These are phyloP conservation scores for Pseudophaeomoniella oleicola DNA, from an alignment of 2,329 filamentous ascomycete genomes.

Conservation along the genomic window DNA sequence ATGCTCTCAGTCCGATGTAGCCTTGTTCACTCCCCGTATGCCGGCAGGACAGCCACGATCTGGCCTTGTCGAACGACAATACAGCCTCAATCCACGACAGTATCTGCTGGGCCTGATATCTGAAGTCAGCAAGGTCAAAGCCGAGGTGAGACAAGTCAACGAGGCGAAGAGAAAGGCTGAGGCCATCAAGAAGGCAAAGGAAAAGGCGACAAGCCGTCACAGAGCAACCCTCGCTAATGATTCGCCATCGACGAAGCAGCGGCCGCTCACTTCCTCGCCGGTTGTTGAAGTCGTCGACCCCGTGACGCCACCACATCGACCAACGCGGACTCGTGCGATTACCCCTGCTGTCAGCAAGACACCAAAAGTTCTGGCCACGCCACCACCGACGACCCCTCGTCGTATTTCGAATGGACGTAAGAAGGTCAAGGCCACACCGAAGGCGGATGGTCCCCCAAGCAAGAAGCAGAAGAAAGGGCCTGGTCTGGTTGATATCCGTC, in stretches of 20 bases:
- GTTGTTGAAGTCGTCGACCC: not conserved
- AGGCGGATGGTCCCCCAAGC: not conserved
- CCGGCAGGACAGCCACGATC: not conserved
- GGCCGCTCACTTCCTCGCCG: not conserved
- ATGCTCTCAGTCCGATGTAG: not conserved
- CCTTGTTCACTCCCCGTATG: not conserved
- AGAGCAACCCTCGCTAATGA: not conserved
- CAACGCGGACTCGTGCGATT: not conserved
- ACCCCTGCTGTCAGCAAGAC: not conserved
- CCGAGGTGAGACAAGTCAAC: not conserved
- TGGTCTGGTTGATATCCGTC: not conserved
- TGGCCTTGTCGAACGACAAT: not conserved
- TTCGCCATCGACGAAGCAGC: not conserved
- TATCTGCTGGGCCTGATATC: not conserved
- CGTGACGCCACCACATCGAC: not conserved
- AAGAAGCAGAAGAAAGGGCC: not conserved
- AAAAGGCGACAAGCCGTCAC: not conserved
- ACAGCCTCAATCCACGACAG: not conserved
- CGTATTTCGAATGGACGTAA: not conserved
- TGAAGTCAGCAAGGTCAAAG: not conserved
- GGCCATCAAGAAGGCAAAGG: not conserved
- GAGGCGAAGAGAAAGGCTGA: not conserved
- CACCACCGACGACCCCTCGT: not conserved
- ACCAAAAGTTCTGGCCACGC: not conserved
- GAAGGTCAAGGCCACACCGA: not conserved